Conservation (phyloP, 1,284 basidiomycete genomes). For the Tetrapyrgos nigripes region DNA sequence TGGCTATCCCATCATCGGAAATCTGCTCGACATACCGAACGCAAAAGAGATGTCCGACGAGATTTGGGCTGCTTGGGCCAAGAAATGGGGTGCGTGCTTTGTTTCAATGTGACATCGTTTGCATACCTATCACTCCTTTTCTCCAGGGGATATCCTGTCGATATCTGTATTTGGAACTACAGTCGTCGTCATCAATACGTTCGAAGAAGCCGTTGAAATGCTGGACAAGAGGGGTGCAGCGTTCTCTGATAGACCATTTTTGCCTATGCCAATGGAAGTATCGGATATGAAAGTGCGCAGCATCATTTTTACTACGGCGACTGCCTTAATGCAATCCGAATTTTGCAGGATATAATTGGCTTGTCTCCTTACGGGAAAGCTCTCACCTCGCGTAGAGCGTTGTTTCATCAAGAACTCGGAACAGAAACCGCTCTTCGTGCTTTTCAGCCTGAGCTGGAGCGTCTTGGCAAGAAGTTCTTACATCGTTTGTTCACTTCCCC, state of each 20-base stretch:
- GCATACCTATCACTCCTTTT: background rate
- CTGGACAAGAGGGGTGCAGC: conserved; percentile 38
- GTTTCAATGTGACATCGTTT: background rate
- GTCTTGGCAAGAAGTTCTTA: conserved; percentile 29
- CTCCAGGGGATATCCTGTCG: conserved; percentile 7
- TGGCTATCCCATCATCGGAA: conserved; percentile 31
- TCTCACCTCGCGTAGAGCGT: background rate
- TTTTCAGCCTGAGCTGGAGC: conserved; percentile 27
- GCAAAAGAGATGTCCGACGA: conserved; percentile 20
- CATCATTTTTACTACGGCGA: too few species aligned
- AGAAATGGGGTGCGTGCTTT: conserved; percentile 28
- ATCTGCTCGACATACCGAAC: conserved; percentile 31
- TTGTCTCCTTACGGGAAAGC: conserved; percentile 7
- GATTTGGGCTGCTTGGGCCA: conserved; percentile 28
- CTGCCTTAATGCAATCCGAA: too few species aligned
- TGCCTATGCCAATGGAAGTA: conserved; percentile 19
- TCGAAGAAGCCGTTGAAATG: conserved; percentile 35
- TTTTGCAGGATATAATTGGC: conserved; percentile 14
- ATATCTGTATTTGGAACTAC: conserved; percentile 4
- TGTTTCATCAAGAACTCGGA: conserved; percentile 30
- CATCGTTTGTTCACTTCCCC: conserved; percentile 24
- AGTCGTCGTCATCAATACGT: conserved; percentile 34
- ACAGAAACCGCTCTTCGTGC: conserved; percentile 17
- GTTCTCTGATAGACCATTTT: conserved; percentile 39
- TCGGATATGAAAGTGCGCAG: conserved; percentile 24